These are phyloP conservation scores for Bondarzewia mesenterica DNA, from an alignment of 1,284 basidiomycete species.

Conservation along the genomic window DNA sequence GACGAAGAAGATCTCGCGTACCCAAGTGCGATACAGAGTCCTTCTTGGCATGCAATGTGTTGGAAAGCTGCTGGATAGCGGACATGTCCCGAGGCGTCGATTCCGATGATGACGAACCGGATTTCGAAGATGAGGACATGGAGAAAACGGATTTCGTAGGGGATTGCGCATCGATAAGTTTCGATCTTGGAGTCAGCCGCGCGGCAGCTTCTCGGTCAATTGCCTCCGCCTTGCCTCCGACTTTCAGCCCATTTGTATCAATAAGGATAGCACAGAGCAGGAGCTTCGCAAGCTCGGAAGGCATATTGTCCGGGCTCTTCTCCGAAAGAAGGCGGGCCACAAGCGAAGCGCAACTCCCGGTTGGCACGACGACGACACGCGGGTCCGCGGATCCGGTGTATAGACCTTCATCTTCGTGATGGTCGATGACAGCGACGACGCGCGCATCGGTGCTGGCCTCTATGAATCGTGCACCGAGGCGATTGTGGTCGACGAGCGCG, in stretches of 20 bases:
- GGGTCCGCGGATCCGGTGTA: constrained; percentile 58
- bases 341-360: constrained; percentile 78
- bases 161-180: constrained; percentile 4
- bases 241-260: constrained; percentile 76
- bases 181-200: constrained; percentile 41
- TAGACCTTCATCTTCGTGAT: constrained; percentile 81
- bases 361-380: constrained; percentile 52
- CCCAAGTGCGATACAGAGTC: constrained; percentile 59
- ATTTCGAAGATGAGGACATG: neutral
- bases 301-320: constrained; percentile 29
- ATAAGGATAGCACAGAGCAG: constrained; percentile 75
- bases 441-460: constrained; percentile 28
- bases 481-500: constrained; percentile 88
- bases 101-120: constrained; percentile 13
- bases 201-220: constrained; percentile 55
- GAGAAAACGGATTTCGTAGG: neutral
- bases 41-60: constrained; percentile 56
- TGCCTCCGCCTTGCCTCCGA: constrained; percentile 65
- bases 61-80: constrained; percentile 40
- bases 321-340: constrained; percentile 48
- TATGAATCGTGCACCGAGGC: constrained; percentile 47
- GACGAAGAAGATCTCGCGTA: constrained; percentile 70
- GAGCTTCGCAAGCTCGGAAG: constrained; percentile 65
- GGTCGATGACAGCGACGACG: constrained; percentile 84
- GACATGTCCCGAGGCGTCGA: constrained; percentile 27